Evolutionary conservation across 768 basidiomycete genomes (phyloP).

Genomic region (Tricholoma matsutake): DNA sequence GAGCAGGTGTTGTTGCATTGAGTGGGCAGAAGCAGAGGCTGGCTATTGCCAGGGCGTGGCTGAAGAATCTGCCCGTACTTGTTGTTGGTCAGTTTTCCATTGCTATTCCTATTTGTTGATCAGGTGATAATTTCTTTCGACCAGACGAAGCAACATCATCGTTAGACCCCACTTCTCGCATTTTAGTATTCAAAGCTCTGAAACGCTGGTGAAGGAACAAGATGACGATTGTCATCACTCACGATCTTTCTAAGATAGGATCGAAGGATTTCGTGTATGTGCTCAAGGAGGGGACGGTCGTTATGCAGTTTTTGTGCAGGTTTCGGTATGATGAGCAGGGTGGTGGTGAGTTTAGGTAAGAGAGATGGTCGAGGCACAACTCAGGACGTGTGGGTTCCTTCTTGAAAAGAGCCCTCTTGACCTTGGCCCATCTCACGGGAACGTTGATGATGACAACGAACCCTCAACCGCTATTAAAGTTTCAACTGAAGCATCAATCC

Average conservation of each 20-base stretch:
- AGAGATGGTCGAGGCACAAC: slow-evolving; percentile 62
- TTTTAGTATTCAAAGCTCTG: slow-evolving; percentile 77
- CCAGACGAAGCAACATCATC: slow-evolving; percentile 83
- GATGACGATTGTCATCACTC: slow-evolving; percentile 93
- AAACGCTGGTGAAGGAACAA: slow-evolving; percentile 67
- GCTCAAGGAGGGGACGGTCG: slow-evolving; percentile 73
- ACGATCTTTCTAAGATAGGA: slow-evolving; percentile 85
- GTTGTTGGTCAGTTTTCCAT: slow-evolving; percentile 81
- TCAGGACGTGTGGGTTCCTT: slow-evolving; percentile 48
- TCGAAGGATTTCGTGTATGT: slow-evolving; percentile 87
- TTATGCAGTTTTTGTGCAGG: slow-evolving; percentile 90
- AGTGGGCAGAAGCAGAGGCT: too few species aligned
- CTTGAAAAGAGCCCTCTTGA: slow-evolving; percentile 29
- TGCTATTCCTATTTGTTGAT: slow-evolving; percentile 16
- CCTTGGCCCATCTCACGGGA: too few species aligned
- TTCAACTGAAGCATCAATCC: too few species aligned
- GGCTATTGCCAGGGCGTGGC: slow-evolving; percentile 81
- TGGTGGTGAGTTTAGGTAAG: slow-evolving; percentile 68
- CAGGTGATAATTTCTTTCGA: too few species aligned
- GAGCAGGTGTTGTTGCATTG: slow-evolving; percentile 64
- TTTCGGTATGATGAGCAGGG: slow-evolving; percentile 76
- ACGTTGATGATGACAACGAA: too few species aligned
- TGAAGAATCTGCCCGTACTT: slow-evolving; percentile 84
- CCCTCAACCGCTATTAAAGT: too few species aligned
- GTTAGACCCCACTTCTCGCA: slow-evolving; percentile 82